Evolutionary conservation across 2,329 filamentous ascomycete species (phyloP), one percentile per base, ranked within the genome.

Genomic region (Cadophora luteo-olivacea): DNA sequence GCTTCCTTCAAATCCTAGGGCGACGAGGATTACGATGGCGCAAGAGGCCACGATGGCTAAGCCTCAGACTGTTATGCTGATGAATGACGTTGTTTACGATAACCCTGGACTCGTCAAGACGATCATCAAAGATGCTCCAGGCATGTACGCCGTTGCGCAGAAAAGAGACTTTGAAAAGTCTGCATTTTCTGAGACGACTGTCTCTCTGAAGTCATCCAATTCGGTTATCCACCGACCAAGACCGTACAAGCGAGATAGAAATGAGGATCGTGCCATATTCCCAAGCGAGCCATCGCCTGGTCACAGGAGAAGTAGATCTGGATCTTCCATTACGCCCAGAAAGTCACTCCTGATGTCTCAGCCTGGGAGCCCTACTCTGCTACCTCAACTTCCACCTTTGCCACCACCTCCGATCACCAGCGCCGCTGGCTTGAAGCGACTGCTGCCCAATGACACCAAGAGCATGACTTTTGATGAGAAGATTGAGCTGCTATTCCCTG

Each of bases 381-480:
- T 87, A n/a, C 84, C 85, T 7, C 83, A 85, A 25, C 80, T 87
- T 60, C 76, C 83, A 54, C 65, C 60, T 57, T 72, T 86, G 1
- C 63, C 63, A 48, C 84, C 72, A 6, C 73, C 71, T 32, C 73
- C 86, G 1, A 81, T 80, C 62, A 84, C 80, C 61, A 84, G 79
- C 67, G 79, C 81, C 22, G 78, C 79, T 29, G 74, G 78, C 19
- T 72, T 79, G 7, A 68, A 76, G 49, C 77, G 83, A 19, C 79
- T 85, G 22, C 79, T 82, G 6, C 83, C 85, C 2, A 87, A 86
- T 68, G 78, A 85, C 69, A 86, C 84, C 3, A 84, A 83, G 76
- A 87, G 84, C 74, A 88, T 87, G 86, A 86, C 84, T 0, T 83
- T 86, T 69, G 80, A 87, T 63, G 86, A 88, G 72, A 88, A 87